Base-by-base conservation (phyloP, 176 grass and related monocot species). In the Otatea glauca region DNA sequence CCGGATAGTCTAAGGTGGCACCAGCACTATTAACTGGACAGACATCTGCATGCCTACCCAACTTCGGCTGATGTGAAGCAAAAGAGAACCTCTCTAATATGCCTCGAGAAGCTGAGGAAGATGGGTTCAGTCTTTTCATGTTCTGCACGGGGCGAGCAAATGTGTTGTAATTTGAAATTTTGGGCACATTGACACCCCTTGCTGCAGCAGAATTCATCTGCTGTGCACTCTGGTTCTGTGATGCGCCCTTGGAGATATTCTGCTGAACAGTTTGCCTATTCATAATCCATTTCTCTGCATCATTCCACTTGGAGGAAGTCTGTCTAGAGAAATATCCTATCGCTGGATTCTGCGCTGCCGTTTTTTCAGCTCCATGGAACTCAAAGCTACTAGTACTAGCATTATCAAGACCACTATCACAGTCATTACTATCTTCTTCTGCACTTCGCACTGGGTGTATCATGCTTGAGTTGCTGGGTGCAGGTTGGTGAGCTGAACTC, bases 201-300 rank as follows among this genome's bases (percentile, higher is more conserved):
- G 47, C 21, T 41, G 77, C 58, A 54, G 80, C 27, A 0, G 83
- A 82, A 50, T 68, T 91, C 72, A 66, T 86, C 71, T 86, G 88
- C 2, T 84, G 60, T 8, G 49, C 29, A 2, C n/a, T 53, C 65
- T 84, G 89, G 69, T 87, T 89, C 66, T 85, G 81, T 8, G 54
- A 15, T 5, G 43, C 27, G 10, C 51, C 89, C 85, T 84, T 84
- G 42, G 69, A 7, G 42, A 15, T 63, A 34, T 72, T 86, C 41
- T 83, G 87, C 39, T 92, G 84, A 39, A 70, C 72, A 64, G 81
- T 89, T 74, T 98, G 96, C 21, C 90, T 86, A 56, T 89, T 98
- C n/a, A 94, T 76, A 16, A 98, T 93, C 96, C 96, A 98, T 88
- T 98, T 98, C 78, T 98, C 96, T 4, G 96, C 96, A 50, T 98